These are phyloP conservation scores for Claviceps paspali DNA, from an alignment of 2,329 filamentous ascomycete species.

Conservation along the genomic window DNA sequence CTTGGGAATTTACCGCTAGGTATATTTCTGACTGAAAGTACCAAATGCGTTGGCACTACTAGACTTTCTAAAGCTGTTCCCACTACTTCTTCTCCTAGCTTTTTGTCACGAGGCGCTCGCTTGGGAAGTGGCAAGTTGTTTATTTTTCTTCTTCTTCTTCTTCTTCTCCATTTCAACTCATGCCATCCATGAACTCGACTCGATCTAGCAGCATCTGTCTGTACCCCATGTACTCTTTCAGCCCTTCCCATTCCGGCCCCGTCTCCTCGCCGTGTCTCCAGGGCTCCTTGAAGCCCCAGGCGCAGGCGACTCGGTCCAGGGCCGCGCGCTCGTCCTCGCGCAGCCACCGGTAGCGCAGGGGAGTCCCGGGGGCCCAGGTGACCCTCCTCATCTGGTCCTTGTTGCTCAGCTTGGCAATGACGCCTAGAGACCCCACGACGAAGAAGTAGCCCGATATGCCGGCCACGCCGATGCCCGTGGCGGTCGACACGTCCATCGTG, in stretches of 20 bases:
- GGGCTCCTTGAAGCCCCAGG: slow-evolving; percentile 81
- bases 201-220: slow-evolving; percentile 84
- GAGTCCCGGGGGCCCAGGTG: slow-evolving; percentile 73
- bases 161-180: slow-evolving; percentile 42
- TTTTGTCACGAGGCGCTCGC: too few relatives aligned
- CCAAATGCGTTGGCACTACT: too few relatives aligned
- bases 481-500: slow-evolving; percentile 61
- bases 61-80: too few relatives aligned
- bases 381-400: slow-evolving; percentile 95
- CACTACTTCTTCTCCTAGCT: too few relatives aligned
- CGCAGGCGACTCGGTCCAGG: slow-evolving; percentile 69
- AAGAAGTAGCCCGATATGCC: slow-evolving; percentile 73
- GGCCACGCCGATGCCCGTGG: slow-evolving; percentile 63
- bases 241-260: slow-evolving; percentile 73
- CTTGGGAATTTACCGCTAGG: too few relatives aligned
- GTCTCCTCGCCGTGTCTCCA: slow-evolving; percentile 78
- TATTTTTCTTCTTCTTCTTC: too few relatives aligned
- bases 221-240: slow-evolving; percentile 69
- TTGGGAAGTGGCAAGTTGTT: too few relatives aligned
- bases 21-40: too few relatives aligned
- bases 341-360: slow-evolving; percentile 68
- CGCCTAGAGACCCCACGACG: slow-evolving; percentile 66
- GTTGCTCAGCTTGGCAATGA: slow-evolving; percentile 69
- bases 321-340: slow-evolving; percentile 81
- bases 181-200: slow-evolving; percentile 82